Evolutionary conservation across 2,329 filamentous ascomycete genomes (phyloP), one percentile per base, ranked within the genome.

Genomic region (Paracoccidioides brasiliensis): DNA sequence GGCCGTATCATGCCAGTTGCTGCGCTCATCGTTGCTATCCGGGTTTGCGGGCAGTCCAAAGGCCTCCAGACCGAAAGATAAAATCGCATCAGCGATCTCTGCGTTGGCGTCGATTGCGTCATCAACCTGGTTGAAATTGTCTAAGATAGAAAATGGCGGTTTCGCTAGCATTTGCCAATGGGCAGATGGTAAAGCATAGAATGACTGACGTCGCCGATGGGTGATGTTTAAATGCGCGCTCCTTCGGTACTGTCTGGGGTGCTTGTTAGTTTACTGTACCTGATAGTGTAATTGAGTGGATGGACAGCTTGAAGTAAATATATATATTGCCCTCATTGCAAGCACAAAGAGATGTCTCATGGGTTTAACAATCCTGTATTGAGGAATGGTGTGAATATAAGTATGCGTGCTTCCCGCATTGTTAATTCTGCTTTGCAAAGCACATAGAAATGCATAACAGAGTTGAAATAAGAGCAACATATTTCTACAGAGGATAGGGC

Each of bases 71-170:
- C 85, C 87, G 22, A 77, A 76, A n/a, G 76, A 74, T 46, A 94
- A 79, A 58, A 98, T 95, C 4, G 79, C 80, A 58, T 86, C 83
- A 8, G 90, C 86, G 5, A 98, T 80, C 54, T 87, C 81, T 6
- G 90, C 88, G 65, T 98, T 98, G 57, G 78, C 74, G 63, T 95
- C 90, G 59, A 98, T 95, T 46, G 91, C 89, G 55, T 86, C 82
- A 66, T 98, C 94, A 10, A 94, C 81, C 51, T 79, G 80, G 61
- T 85, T 80, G 40, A 98, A 80, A 0, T 83, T 88, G 40, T 90
- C 82, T 5, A 95, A 79, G 54, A 93, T 83, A 56, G 83, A 86
- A 74, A 97, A 94, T 0, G 90, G 91, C 0, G 87, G 83, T 4
- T 79, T 79, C 0, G 89, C 84, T 0, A 98, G 80, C 66, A 95